Conservation (phyloP, 1,284 basidiomycete species). For the Pyrrhoderma noxium region DNA sequence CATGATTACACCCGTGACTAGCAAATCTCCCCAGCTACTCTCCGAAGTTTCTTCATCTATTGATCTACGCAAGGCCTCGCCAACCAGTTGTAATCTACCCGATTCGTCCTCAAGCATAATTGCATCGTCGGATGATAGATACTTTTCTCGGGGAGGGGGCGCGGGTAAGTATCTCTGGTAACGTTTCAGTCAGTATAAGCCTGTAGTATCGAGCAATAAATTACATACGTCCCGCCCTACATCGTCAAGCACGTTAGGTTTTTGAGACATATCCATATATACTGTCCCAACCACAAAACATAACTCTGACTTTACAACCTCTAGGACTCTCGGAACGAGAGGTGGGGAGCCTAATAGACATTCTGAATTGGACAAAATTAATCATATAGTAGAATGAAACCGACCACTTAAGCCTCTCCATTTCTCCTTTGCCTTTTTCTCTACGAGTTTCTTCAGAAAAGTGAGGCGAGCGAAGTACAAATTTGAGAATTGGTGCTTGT, state of each 20-base stretch:
- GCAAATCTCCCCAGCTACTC: slow-evolving; percentile 40
- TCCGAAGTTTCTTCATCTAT: slow-evolving; percentile 5
- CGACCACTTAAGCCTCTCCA: slow-evolving; percentile 66
- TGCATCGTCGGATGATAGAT: slow-evolving; percentile 71
- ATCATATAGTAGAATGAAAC: slow-evolving; percentile 19
- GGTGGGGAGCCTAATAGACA: slow-evolving; percentile 55
- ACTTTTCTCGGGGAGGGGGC: slow-evolving; percentile 68
- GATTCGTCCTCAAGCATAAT: slow-evolving; percentile 95
- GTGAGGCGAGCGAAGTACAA: slow-evolving; percentile 82
- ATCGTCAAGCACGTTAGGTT: slow-evolving; percentile 95
- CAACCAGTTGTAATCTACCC: slow-evolving; percentile 84
- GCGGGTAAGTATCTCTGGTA: slow-evolving; percentile 82
- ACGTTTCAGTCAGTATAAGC: slow-evolving; percentile 10
- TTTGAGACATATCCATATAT: slow-evolving; percentile 97
- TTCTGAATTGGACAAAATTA: background rate
- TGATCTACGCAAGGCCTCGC: slow-evolving; percentile 39
- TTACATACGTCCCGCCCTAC: slow-evolving; percentile 81
- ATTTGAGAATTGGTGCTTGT: slow-evolving; percentile 88
- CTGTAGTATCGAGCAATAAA: slow-evolving; percentile 2
- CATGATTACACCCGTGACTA: slow-evolving; percentile 89
- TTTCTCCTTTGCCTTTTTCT: slow-evolving; percentile 51
- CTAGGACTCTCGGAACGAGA: slow-evolving; percentile 79
- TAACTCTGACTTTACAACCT: slow-evolving; percentile 77
- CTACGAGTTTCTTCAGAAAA: slow-evolving; percentile 55
- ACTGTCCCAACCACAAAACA: slow-evolving; percentile 93